phyloP scores from a whole-genome alignment of 106 monocot species.

The Apostasia ramifera region DNA sequence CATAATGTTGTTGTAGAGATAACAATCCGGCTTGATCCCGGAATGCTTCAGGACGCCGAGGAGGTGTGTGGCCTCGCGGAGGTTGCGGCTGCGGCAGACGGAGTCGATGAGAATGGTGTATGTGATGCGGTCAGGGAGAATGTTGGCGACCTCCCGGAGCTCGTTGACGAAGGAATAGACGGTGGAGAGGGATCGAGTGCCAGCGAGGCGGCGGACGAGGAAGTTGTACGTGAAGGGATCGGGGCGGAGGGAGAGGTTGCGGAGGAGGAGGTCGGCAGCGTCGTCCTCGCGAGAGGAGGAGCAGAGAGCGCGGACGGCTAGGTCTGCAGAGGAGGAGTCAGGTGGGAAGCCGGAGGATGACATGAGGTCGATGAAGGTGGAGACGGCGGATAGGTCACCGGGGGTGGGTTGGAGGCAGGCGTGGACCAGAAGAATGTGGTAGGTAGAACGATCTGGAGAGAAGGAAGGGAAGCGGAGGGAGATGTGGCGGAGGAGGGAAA shows the following conservation, averaged over 20 bases:
- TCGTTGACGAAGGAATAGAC: constrained; percentile 56
- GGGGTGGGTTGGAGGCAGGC: constrained; percentile 25
- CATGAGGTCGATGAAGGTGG: constrained; percentile 24
- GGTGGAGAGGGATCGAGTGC: constrained; percentile 27
- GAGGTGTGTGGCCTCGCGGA: constrained; percentile 70
- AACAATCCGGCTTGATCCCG: constrained; percentile 84
- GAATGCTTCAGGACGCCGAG: constrained; percentile 39
- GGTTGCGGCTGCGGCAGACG: constrained; percentile 50
- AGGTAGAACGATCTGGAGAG: constrained; percentile 25
- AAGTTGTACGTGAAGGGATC: constrained; percentile 74
- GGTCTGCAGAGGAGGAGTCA: constrained; percentile 36
- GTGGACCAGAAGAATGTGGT: constrained; percentile 42
- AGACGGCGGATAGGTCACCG: constrained; percentile 13
- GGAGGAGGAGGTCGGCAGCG: constrained; percentile 25
- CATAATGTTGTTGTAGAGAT: constrained; percentile 86
- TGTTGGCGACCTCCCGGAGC: constrained; percentile 9
- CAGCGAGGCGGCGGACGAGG: constrained; percentile 62
- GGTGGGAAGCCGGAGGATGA: constrained; percentile 24
- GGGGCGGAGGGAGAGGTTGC: constrained; percentile 15
- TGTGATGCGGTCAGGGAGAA: constrained; percentile 57
- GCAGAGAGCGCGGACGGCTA: constrained; percentile 62
- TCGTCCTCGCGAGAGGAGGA: constrained; percentile 58
- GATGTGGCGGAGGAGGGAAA: constrained; percentile 44
- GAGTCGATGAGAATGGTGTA: constrained; percentile 81
- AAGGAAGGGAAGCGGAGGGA: constrained; percentile 24